These are phyloP conservation scores for Cercospora sojina DNA, from an alignment of 2,329 filamentous ascomycete species.

Conservation along the genomic window DNA sequence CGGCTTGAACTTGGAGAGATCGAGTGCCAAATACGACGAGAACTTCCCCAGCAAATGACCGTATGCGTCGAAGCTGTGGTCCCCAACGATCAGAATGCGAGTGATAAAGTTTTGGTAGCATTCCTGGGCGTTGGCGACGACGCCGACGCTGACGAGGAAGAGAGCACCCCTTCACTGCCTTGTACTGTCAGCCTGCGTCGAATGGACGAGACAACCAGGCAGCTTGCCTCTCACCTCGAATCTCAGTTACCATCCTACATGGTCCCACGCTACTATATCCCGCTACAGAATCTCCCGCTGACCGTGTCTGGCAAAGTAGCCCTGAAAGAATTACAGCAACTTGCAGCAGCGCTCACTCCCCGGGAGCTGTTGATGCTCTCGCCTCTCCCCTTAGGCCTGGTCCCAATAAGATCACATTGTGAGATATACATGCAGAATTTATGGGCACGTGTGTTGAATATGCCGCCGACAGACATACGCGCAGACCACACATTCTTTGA, in stretches of 20 bases:
- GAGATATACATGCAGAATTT: not conserved
- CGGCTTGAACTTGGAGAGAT: conserved; percentile 27
- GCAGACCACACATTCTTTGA: not conserved
- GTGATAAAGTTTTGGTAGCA: not conserved
- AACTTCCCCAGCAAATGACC: not conserved
- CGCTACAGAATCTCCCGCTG: conserved; percentile 66
- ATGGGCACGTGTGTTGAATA: not conserved
- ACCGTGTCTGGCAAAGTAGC: conserved; percentile 75
- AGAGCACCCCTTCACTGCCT: not conserved
- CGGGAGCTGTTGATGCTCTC: not conserved
- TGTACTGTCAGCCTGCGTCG: not conserved
- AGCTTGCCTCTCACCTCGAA: not conserved
- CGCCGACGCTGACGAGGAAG: not conserved
- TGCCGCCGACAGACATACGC: not conserved
- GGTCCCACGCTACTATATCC: conserved; percentile 65
- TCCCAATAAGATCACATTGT: not conserved
- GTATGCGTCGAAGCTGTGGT: not conserved
- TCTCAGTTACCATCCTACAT: not conserved
- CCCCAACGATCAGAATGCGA: not conserved
- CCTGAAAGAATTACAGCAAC: conserved; percentile 36
- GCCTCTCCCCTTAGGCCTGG: not conserved
- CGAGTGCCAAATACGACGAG: conserved; percentile 31
- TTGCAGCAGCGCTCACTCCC: not conserved
- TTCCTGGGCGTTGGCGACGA: not conserved
- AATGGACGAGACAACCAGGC: not conserved